Evolutionary conservation across 2,329 filamentous ascomycete species (phyloP).

Genomic region (Exophiala alcalophila): DNA sequence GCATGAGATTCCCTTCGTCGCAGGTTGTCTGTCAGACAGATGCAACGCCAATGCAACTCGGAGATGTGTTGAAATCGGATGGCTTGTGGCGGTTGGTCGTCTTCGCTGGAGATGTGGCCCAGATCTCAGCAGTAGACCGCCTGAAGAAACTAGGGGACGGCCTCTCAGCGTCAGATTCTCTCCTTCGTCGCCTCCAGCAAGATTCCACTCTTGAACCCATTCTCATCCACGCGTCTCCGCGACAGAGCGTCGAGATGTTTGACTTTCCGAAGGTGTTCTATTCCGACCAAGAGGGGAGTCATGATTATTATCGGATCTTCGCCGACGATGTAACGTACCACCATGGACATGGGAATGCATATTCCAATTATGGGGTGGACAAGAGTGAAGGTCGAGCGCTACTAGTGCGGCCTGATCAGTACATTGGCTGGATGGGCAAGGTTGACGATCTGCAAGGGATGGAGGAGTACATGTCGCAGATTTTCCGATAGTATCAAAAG

Average conservation of each 20-base stretch:
- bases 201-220: conserved; percentile 58
- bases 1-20: conserved; percentile 37
- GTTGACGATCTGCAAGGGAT: conserved; percentile 27
- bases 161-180: conserved; percentile 38
- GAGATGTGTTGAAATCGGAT: conserved; percentile 38
- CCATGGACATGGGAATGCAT: conserved; percentile 50
- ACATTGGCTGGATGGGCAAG: conserved; percentile 45
- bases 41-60: conserved; percentile 40
- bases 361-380: conserved; percentile 58
- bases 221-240: conserved; percentile 56
- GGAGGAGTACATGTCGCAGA: too few relatives aligned
- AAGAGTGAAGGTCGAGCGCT: conserved; percentile 56
- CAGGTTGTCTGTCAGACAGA: conserved; percentile 39
- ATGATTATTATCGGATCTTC: conserved; percentile 58
- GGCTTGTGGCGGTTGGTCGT: conserved; percentile 45
- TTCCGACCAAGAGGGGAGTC: conserved; percentile 43
- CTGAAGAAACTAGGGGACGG: conserved; percentile 49
- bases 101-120: conserved; percentile 59
- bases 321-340: conserved; percentile 55
- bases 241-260: conserved; percentile 50
- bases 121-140: conserved; percentile 42
- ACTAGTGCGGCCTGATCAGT: conserved; percentile 64
- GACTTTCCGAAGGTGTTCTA: conserved; percentile 53
- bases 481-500: too few relatives aligned
- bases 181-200: conserved; percentile 48